phyloP scores from a whole-genome alignment of 768 basidiomycete genomes.

The Trametes maxima region DNA sequence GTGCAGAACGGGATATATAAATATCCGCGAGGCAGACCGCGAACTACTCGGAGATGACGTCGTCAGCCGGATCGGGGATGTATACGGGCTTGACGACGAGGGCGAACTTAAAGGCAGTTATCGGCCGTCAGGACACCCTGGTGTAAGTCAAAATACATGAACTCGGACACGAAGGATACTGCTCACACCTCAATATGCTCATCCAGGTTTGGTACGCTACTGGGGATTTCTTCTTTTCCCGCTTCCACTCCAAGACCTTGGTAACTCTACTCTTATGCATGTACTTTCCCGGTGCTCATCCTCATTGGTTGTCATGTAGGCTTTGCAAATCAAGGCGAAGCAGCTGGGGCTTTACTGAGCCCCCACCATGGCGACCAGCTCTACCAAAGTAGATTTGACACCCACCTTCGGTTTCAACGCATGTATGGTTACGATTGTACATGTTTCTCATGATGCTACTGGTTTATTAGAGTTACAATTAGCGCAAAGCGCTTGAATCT shows the following conservation, averaged over 20 bases:
- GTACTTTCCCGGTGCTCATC: neutral
- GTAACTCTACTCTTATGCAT: slow-evolving; percentile 23
- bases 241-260: slow-evolving; percentile 41
- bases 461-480: no score
- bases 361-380: no score
- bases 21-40: slow-evolving; percentile 35
- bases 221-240: slow-evolving; percentile 38
- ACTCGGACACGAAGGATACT: neutral
- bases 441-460: no score
- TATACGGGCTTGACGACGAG: slow-evolving; percentile 47
- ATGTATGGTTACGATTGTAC: no score
- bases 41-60: slow-evolving; percentile 40
- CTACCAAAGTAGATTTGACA: no score
- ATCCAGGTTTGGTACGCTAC: slow-evolving; percentile 45
- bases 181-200: neutral
- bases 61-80: slow-evolving; percentile 32
- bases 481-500: no score
- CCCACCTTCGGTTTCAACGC: no score
- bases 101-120: slow-evolving; percentile 42
- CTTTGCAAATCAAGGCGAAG: slow-evolving; percentile 40
- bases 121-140: slow-evolving; percentile 46
- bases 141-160: slow-evolving; percentile 30
- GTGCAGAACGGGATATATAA: slow-evolving; percentile 37
- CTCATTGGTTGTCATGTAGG: slow-evolving; percentile 24
- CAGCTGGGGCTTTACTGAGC: slow-evolving; percentile 26